Evolutionary conservation across 192 early-diverging fungal species (phyloP).

Genomic region (Oehlia diaphana): DNA sequence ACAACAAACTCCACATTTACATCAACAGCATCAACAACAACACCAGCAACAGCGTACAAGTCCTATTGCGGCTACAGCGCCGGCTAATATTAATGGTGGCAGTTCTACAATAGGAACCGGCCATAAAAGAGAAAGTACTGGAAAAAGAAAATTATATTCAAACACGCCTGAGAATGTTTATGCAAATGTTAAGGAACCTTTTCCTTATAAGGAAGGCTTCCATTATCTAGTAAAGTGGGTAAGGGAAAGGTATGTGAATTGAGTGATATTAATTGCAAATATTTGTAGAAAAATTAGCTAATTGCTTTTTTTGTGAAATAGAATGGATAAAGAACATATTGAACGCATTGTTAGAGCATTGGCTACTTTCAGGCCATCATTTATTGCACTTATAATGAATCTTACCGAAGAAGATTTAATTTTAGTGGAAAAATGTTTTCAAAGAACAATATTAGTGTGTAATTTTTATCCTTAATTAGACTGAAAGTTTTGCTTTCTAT

Average conservation of each 20-base stretch:
- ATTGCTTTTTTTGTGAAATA: constrained; percentile 30
- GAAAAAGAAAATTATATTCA: constrained; percentile 43
- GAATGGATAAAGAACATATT: constrained; percentile 86
- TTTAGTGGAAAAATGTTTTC: constrained; percentile 97
- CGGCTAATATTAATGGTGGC: constrained; percentile 7
- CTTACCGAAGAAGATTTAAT: constrained; percentile 91
- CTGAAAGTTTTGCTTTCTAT: constrained; percentile 10
- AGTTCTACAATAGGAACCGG: neutral
- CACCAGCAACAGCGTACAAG: constrained; percentile 26
- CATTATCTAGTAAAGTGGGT: constrained; percentile 87
- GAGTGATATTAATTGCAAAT: neutral
- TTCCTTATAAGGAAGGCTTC: constrained; percentile 92
- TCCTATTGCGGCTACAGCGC: constrained; percentile 5
- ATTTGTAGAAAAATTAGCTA: neutral
- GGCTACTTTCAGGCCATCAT: constrained; percentile 88
- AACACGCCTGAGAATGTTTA: constrained; percentile 73
- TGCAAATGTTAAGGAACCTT: constrained; percentile 74
- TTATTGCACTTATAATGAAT: constrained; percentile 93
- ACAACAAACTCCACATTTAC: constrained; percentile 30
- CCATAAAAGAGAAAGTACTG: constrained; percentile 31
- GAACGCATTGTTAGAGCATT: constrained; percentile 88
- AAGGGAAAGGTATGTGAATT: constrained; percentile 55
- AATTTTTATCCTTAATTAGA: neutral
- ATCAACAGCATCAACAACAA: neutral
- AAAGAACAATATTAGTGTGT: constrained; percentile 77